A percentile compares a stretch with the other conserved stretches of the same genome.
These are phyloP conservation scores for Euphrasia confusa DNA, from an alignment of 257 asterid genomes.

Conservation along the genomic window DNA sequence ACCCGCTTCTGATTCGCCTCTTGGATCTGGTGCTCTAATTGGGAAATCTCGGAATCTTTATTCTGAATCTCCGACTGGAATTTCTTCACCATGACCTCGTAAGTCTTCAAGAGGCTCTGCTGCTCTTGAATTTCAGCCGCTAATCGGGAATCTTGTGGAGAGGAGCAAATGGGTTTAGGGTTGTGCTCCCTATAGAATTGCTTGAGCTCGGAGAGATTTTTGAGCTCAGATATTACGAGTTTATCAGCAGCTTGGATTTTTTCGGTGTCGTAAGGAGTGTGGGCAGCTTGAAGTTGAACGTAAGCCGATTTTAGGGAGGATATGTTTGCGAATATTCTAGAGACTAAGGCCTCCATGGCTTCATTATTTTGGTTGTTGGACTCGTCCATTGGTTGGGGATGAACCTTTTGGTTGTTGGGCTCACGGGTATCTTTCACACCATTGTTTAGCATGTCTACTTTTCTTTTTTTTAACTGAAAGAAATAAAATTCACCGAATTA, in stretches of 20 bases:
- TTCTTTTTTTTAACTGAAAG: constrained; percentile 9
- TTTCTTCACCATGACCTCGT: constrained; percentile 96
- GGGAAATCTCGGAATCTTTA: constrained; percentile 81
- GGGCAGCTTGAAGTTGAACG: constrained; percentile 92
- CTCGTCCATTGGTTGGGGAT: constrained; percentile 99
- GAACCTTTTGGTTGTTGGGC: constrained; percentile 92
- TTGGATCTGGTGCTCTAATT: constrained; percentile 84
- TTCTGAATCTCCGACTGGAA: constrained; percentile 97
- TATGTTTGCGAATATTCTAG: constrained; percentile 75
- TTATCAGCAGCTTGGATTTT: constrained; percentile 96
- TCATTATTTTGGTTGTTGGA: constrained; percentile 76
- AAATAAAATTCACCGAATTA: constrained; percentile 24
- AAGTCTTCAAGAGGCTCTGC: constrained; percentile 89
- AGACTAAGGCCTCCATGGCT: constrained; percentile 79
- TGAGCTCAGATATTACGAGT: constrained; percentile 89
- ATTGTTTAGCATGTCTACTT: constrained; percentile 94
- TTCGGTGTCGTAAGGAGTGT: constrained; percentile 97
- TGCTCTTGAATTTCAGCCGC: constrained; percentile 98
- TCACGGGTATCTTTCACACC: constrained; percentile 90
- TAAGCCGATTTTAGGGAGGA: constrained; percentile 91
- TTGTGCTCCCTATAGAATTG: constrained; percentile 91
- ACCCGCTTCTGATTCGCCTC: constrained; percentile 82
- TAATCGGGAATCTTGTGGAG: constrained; percentile 95
- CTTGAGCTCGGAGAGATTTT: constrained; percentile 87
- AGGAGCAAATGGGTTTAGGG: constrained; percentile 82